A percentile compares a stretch with the other conserved stretches of the same genome.
Conservation (phyloP, 2,329 filamentous ascomycete genomes). For the Mollisia scopiformis region DNA sequence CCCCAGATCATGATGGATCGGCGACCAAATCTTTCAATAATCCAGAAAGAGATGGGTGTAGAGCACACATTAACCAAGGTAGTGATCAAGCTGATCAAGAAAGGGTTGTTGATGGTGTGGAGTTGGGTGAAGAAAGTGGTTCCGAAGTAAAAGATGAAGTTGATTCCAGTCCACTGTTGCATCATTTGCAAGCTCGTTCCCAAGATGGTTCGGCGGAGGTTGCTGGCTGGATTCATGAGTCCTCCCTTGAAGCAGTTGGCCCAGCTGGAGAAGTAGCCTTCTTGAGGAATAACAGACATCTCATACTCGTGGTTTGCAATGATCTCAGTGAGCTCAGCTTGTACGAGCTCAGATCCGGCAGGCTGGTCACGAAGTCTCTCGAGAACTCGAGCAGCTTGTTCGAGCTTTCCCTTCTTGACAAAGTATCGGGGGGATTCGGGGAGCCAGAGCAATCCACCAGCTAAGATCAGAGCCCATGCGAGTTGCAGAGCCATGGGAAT, state of each 20-base stretch:
- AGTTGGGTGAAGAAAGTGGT: slow-evolving; percentile 91
- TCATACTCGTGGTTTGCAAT: slow-evolving; percentile 89
- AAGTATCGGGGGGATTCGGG: slow-evolving; percentile 85
- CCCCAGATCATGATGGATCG: slow-evolving; percentile 79
- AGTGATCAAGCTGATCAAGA: slow-evolving; percentile 60
- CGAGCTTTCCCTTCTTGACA: slow-evolving; percentile 74
- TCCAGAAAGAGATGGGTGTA: slow-evolving; percentile 80
- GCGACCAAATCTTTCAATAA: slow-evolving; percentile 82
- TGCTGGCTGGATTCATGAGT: slow-evolving; percentile 70
- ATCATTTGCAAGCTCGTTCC: slow-evolving; percentile 79
- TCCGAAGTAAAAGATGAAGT: slow-evolving; percentile 90
- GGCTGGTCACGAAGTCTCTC: slow-evolving; percentile 75
- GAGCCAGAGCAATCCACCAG: slow-evolving; percentile 69
- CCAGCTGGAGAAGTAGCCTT: slow-evolving; percentile 75
- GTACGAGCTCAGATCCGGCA: slow-evolving; percentile 71
- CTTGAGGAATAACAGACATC: slow-evolving; percentile 64
- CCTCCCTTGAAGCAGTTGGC: slow-evolving; percentile 67
- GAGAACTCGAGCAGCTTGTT: slow-evolving; percentile 64
- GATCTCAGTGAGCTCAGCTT: slow-evolving; percentile 79
- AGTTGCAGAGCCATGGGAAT: slow-evolving; percentile 83
- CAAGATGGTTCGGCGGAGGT: slow-evolving; percentile 71
- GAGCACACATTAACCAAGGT: slow-evolving; percentile 75
- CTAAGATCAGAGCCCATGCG: slow-evolving; percentile 78
- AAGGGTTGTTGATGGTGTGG: slow-evolving; percentile 69
- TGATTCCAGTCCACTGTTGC: slow-evolving; percentile 79